Evolutionary conservation across 192 early-diverging fungal species (phyloP), one percentile per base, ranked within the genome.

Genomic region (Haplosporangium gracile): DNA sequence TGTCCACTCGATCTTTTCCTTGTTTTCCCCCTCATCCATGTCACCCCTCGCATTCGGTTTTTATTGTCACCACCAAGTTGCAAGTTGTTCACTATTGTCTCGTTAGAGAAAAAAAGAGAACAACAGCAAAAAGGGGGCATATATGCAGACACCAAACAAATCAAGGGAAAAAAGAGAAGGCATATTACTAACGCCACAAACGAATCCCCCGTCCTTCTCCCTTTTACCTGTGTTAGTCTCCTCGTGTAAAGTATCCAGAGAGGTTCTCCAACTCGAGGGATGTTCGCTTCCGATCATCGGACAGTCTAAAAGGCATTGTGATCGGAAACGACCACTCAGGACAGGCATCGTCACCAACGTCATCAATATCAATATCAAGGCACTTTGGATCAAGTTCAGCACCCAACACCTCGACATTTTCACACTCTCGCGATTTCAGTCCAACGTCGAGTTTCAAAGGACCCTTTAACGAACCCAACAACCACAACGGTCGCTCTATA

Each of bases 351-450:
- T 38, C 53, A 45, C 29, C 83, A n/a, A 9, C 51, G 4, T 43
- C 78, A 18, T 72, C 78, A 20, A 20, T 42, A 65, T 57, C 78
- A 32, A 47, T 53, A 65, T 51, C 75, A 39, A 76, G 83, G 45
- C 70, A 80, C 36, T 85, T 85, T 76, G 74, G 63, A 20, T 68
- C 78, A 9, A 80, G 39, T 42, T 85, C 83, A 36, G 76, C 77
- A 43, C 69, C 83, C 18, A 76, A 68, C n/a, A 72, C 51, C 13
- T 81, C 79, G 0, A 29, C 79, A 40, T 40, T 86, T 43, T 77
- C 84, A 29, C 79, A 86, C 29, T 36, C 78, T 26, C 73, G 83
- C 22, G 83, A 85, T 22, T 86, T 86, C 40, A 77, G 84, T 60
- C 79, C 84, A 6, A 42, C 79, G 49, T 13, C 84, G 20, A 57